Base-by-base conservation (phyloP, 2,329 filamentous ascomycete species). In the Epichloe hybrida region DNA sequence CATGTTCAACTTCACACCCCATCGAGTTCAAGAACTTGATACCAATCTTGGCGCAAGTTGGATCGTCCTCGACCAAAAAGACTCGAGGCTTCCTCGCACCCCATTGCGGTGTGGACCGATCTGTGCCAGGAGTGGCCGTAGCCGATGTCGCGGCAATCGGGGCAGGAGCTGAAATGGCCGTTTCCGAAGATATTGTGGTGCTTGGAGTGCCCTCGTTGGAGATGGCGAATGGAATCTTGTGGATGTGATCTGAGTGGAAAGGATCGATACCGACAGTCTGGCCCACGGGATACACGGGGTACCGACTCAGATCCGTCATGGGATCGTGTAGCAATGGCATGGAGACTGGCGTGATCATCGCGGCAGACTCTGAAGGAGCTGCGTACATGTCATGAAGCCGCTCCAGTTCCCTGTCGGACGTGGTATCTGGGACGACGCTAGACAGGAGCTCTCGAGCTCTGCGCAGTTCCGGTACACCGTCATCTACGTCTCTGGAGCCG, bases 211-310 rank as follows among this genome's bases (percentile, higher is more conserved):
- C 69, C 48, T 75, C 73, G 52, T 85, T 88, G 3, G 86, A 75
- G 15, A 72, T 67, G 79, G 88, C 68, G 63, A 95, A 97, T 0
- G 90, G 88, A 51, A 96, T 94, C 64, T 95, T 95, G 69, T 91
- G 82, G 62, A 96, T 88, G 62, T 96, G 89, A 59, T 96, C 90
- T 58, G 87, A 85, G 63, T 91, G 90, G 76, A 95, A 93, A 1
- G 91, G 90, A 62, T 96, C 90, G 57, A 96, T 96, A 49, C 90
- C 90, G 57, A 94, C 87, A 0, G 84, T 93, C 56, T 89, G 82
- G 17, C 90, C 90, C 15, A 95, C 88, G 0, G 91, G 90, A 63
- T 96, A 97, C 9, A 96, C 89, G 50, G 94, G 78, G 55, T 80
- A 77, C 43, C 77, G 70, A 53, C 60, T 66, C 45, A 78, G 72